Evolutionary conservation across 1,284 basidiomycete genomes (phyloP).

Genomic region (Ustilago lituana): DNA sequence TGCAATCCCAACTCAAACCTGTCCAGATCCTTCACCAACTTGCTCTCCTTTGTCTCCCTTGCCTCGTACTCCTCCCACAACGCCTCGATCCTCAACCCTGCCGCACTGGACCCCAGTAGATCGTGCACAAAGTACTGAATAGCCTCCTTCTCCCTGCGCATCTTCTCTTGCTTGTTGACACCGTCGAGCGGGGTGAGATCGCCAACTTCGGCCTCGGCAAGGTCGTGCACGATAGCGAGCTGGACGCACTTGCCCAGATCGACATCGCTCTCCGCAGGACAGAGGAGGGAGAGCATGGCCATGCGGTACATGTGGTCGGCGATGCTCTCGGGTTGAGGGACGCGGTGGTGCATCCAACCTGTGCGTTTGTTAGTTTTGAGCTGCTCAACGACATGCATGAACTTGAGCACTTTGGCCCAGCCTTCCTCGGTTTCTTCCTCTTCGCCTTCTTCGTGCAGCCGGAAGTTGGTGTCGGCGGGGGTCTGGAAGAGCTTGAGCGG

Average conservation of each 20-base stretch:
- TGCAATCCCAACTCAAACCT: conserved; percentile 87
- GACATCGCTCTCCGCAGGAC: conserved; percentile 72
- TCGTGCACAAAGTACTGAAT: conserved; percentile 90
- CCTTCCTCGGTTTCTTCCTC: conserved; percentile 45
- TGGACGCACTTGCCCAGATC: conserved; percentile 78
- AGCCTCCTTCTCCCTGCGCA: conserved; percentile 82
- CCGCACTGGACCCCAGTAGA: conserved; percentile 84
- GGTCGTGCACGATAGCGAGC: conserved; percentile 90
- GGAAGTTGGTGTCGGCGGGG: conserved; percentile 33
- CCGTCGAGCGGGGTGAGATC: conserved; percentile 92
- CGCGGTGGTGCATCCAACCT: conserved; percentile 64
- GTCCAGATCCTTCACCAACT: conserved; percentile 95
- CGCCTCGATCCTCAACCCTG: conserved; percentile 78
- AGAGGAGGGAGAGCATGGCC: conserved; percentile 88
- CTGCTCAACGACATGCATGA: conserved; percentile 62
- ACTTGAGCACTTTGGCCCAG: conserved; percentile 54
- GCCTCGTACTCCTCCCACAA: conserved; percentile 96
- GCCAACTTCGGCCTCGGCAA: conserved; percentile 95
- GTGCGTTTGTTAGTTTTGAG: conserved; percentile 65
- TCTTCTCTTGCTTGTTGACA: conserved; percentile 83
- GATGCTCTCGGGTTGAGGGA: conserved; percentile 72
- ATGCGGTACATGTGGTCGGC: conserved; percentile 98
- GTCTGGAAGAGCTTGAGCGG: conserved; percentile 44
- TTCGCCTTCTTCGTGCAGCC: conserved; percentile 40
- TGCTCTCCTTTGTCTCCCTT: conserved; percentile 80